phyloP scores from a whole-genome alignment of 1,284 basidiomycete genomes.

The Tilletia horrida region DNA sequence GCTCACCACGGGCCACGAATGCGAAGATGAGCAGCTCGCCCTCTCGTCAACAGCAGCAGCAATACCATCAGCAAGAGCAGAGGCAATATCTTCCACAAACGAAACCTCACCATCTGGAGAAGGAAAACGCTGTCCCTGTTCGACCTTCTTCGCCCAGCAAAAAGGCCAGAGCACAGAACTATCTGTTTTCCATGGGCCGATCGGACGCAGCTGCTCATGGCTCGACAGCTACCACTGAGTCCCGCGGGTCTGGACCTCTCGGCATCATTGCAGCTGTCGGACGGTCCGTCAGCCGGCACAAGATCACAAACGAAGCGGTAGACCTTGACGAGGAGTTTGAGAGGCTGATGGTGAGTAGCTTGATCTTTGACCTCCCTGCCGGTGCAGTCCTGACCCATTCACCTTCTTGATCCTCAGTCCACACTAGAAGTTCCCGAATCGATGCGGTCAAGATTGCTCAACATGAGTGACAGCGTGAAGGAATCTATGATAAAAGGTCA shows the following conservation, averaged over 20 bases:
- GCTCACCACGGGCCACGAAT: conserved; percentile 1
- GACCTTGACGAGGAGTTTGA: conserved; percentile 43
- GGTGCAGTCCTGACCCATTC: conserved; percentile 70
- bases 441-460: conserved; percentile 70
- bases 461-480: conserved; percentile 76
- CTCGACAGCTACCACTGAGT: not conserved
- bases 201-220: not conserved
- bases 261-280: not conserved
- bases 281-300: not conserved
- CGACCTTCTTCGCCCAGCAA: not conserved
- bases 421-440: conserved; percentile 67
- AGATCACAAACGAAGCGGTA: not conserved
- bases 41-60: conserved; percentile 8
- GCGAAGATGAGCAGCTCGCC: not conserved
- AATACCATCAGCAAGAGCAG: not conserved
- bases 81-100: not conserved
- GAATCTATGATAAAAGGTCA: conserved; percentile 85
- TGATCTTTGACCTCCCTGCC: conserved; percentile 52
- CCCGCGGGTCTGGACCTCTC: not conserved
- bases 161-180: not conserved
- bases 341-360: conserved; percentile 29
- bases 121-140: conserved; percentile 5
- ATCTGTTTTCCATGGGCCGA: too few relatives aligned
- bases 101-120: not conserved
- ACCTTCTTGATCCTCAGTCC: conserved; percentile 19